Conservation (phyloP, 1,284 basidiomycete species). For the Ustilago nuda region DNA sequence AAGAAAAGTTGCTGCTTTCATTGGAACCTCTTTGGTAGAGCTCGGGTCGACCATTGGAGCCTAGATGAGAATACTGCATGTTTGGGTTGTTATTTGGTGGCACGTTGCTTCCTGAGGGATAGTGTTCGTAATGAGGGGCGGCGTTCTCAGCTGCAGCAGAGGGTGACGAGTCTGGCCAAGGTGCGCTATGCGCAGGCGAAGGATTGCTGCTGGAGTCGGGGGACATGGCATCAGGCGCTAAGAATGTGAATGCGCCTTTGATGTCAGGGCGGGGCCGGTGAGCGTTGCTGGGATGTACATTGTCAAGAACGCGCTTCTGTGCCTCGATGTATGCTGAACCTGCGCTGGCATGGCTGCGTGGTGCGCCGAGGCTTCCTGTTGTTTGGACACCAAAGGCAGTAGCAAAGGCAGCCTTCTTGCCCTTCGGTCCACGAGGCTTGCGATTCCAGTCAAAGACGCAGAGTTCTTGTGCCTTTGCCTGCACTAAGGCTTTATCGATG, state of each 20-base stretch:
- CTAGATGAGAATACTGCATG: conserved; percentile 1
- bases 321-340: conserved; percentile 53
- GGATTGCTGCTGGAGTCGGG: conserved; percentile 9
- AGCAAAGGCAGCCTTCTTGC: conserved; percentile 48
- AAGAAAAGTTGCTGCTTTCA: conserved; percentile 30
- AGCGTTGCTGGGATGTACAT: conserved; percentile 7
- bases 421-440: conserved; percentile 59
- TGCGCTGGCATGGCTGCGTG: conserved; percentile 42
- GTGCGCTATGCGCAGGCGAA: neutral
- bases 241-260: conserved; percentile 21
- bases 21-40: conserved; percentile 31
- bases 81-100: neutral
- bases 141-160: conserved; percentile 5
- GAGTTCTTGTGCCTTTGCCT: conserved; percentile 43
- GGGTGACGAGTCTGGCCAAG: conserved; percentile 10
- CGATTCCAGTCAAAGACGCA: conserved; percentile 61
- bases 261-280: conserved; percentile 5
- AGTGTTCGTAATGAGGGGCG: conserved; percentile 26
- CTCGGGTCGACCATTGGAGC: conserved; percentile 24
- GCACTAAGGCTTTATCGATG: conserved; percentile 33
- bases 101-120: conserved; percentile 6
- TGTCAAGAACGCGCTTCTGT: conserved; percentile 33
- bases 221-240: conserved; percentile 8
- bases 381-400: conserved; percentile 38
- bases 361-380: conserved; percentile 33